Base-by-base conservation (phyloP, 2,329 filamentous ascomycete species). In the Fulvia fulva region DNA sequence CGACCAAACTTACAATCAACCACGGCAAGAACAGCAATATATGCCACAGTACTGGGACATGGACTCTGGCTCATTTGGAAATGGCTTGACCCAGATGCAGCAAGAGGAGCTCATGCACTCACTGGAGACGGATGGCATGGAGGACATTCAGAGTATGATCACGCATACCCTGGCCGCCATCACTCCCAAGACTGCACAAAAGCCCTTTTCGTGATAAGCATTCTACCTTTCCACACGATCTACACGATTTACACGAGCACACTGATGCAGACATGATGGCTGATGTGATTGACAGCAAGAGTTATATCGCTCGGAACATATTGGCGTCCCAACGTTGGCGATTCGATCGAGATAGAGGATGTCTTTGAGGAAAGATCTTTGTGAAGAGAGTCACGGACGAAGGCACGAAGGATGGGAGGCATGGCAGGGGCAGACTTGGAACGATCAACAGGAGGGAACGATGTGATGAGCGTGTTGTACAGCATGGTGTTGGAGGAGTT, bases 81-180 rank as follows among this genome's bases (percentile, higher is more conserved):
- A 65, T 21, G 71, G 71, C 8, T 53, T 75, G 41, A 71, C 63
- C 3, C 65, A 70, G 30, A 62, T 63, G 41, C 72, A 75, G 56
- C 72, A 74, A 53, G 64, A 69, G 41, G 72, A 75, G 55, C 62
- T 74, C 28, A 70, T 74, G 67, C 70, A 70, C n/a, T 64, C 58
- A 1, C 60, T 75, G 12, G 72, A 74, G 60, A 73, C 70, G 16
- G 65, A 70, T n/a, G 72, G 72, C 11, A 73, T 74, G 70, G 68
- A 70, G 41, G 70, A 72, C 55, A 73, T 75, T 32, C 70, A 74
- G 59, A 68, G 61, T 60, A 73, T 74, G 68, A 74, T 75, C 34
- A 63, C 63, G 22, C 56, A 55, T 19, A 71, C 70, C 11, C 51
- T 68, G n/a, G 56, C 63, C 12, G 59, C 66, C 9, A 66, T 71